These are phyloP conservation scores for Epichloe hybrida DNA, from an alignment of 2,329 filamentous ascomycete genomes.

Conservation along the genomic window DNA sequence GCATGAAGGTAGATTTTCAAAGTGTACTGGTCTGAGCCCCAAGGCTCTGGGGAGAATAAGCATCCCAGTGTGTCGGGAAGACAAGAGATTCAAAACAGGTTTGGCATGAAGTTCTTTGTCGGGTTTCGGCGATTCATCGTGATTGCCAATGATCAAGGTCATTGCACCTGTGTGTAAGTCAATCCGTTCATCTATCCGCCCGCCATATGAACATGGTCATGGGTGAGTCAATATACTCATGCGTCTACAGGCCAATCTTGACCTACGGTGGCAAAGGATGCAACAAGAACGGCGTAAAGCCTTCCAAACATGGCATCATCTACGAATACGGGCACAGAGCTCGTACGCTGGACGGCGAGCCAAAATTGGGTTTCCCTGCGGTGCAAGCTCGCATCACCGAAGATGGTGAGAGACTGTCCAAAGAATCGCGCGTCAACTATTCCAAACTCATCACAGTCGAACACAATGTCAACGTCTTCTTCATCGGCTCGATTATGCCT, in stretches of 20 bases:
- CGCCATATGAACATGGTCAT: background rate
- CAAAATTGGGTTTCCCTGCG: slow-evolving; percentile 32
- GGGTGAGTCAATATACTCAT: background rate
- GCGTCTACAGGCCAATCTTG: slow-evolving; percentile 32
- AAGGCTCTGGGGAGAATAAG: slow-evolving; percentile 22
- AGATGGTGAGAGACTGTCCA: slow-evolving; percentile 30
- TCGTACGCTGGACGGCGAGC: slow-evolving; percentile 26
- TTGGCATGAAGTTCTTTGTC: slow-evolving; percentile 28
- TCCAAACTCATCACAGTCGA: slow-evolving; percentile 42
- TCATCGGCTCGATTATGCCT: slow-evolving; percentile 34
- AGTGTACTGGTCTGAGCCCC: slow-evolving; percentile 39
- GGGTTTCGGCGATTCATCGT: slow-evolving; percentile 43
- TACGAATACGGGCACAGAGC: slow-evolving; percentile 23
- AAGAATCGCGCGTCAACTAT: slow-evolving; percentile 43
- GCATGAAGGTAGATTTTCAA: slow-evolving; percentile 34
- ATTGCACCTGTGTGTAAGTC: slow-evolving; percentile 41
- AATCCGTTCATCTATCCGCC: background rate
- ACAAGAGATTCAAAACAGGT: slow-evolving; percentile 20
- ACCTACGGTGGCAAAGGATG: slow-evolving; percentile 41
- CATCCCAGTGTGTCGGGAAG: slow-evolving; percentile 20
- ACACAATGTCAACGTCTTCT: slow-evolving; percentile 44
- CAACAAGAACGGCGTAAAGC: slow-evolving; percentile 37
- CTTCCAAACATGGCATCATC: slow-evolving; percentile 40
- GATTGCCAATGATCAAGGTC: slow-evolving; percentile 35
- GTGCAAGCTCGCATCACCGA: slow-evolving; percentile 30